A percentile compares a stretch with the other conserved stretches of the same genome.
Evolutionary conservation across 495 filamentous ascomycete species (phyloP).

Genomic region (Penicillium parvum): DNA sequence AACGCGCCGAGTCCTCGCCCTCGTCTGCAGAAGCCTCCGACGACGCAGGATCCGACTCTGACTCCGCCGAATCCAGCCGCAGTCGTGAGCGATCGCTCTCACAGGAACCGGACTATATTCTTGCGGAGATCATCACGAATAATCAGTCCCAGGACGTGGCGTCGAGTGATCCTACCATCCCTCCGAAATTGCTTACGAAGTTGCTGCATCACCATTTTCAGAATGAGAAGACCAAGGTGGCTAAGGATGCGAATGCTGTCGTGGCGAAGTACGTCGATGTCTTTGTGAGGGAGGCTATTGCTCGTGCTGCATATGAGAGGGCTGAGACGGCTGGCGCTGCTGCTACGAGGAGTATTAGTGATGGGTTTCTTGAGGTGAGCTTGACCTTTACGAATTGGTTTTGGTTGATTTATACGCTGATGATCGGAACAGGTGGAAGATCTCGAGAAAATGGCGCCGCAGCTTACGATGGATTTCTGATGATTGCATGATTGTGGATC

Average conservation of each 20-base stretch:
- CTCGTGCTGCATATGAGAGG: slow-evolving; percentile 69
- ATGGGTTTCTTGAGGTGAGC: slow-evolving; percentile 75
- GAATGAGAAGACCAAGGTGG: slow-evolving; percentile 63
- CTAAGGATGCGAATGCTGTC: slow-evolving; percentile 71
- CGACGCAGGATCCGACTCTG: slow-evolving; percentile 22
- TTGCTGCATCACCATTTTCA: slow-evolving; percentile 78
- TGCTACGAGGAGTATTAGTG: slow-evolving; percentile 30
- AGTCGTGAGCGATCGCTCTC: slow-evolving; percentile 23
- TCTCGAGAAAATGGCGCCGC: slow-evolving; percentile 85
- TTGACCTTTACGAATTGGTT: slow-evolving; percentile 20
- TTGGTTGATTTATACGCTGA: slow-evolving; percentile 10
- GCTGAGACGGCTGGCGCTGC: slow-evolving; percentile 35
- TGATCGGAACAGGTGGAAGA: slow-evolving; percentile 48
- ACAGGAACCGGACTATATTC: slow-evolving; percentile 41
- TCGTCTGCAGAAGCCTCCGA: slow-evolving; percentile 11
- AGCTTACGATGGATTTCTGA: slow-evolving; percentile 83
- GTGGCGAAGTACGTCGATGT: slow-evolving; percentile 85
- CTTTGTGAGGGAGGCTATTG: slow-evolving; percentile 89
- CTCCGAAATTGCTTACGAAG: slow-evolving; percentile 65
- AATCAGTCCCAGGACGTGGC: slow-evolving; percentile 28
- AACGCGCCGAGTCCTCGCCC: slow-evolving; percentile 12
- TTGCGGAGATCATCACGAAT: slow-evolving; percentile 40
- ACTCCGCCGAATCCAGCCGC: slow-evolving; percentile 14
- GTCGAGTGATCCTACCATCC: slow-evolving; percentile 54
- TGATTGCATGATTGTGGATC: neutral